Conservation (phyloP, 805 yeast genomes). For the Tetrapisispora phaffii region DNA sequence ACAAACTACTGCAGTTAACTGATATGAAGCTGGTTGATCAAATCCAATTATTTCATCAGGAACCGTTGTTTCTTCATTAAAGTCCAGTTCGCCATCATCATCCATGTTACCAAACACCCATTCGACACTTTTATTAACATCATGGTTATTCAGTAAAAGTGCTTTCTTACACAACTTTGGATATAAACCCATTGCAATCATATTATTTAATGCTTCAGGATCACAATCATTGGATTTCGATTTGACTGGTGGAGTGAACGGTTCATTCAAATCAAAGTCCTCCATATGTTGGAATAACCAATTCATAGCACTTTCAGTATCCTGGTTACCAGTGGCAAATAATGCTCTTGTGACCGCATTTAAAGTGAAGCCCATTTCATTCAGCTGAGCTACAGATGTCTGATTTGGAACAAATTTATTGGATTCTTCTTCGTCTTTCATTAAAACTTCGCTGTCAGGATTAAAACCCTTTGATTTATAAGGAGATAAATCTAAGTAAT, state of each 20-base stretch:
- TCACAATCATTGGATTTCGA: conserved; percentile 5
- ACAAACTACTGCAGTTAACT: conserved; percentile 61
- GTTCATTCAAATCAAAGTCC: conserved; percentile 64
- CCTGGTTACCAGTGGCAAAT: conserved; percentile 51
- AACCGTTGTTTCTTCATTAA: conserved; percentile 8
- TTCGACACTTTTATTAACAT: conserved; percentile 71
- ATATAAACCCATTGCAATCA: conserved; percentile 66
- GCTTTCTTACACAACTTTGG: conserved; percentile 63
- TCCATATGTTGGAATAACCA: conserved; percentile 89
- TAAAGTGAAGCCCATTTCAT: conserved; percentile 82
- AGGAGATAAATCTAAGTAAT: conserved; percentile 36
- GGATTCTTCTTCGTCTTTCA: conserved; percentile 17
- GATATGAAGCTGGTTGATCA: conserved; percentile 10
- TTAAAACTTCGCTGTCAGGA: conserved; percentile 17
- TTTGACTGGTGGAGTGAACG: conserved; percentile 33
- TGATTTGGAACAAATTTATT: conserved; percentile 43
- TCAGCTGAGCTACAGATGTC: conserved; percentile 43
- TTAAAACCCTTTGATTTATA: conserved; percentile 34
- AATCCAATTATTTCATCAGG: conserved; percentile 10
- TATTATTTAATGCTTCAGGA: conserved; percentile 20
- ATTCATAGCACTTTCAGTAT: conserved; percentile 68
- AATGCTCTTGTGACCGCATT: conserved; percentile 58
- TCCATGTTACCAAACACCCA: conserved; percentile 84
- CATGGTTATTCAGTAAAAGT: conserved; percentile 44
- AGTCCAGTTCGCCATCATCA: conserved; percentile 52